phyloP scores from a whole-genome alignment of 352 stramenopile species.

The Phytophthora agathidicida region DNA sequence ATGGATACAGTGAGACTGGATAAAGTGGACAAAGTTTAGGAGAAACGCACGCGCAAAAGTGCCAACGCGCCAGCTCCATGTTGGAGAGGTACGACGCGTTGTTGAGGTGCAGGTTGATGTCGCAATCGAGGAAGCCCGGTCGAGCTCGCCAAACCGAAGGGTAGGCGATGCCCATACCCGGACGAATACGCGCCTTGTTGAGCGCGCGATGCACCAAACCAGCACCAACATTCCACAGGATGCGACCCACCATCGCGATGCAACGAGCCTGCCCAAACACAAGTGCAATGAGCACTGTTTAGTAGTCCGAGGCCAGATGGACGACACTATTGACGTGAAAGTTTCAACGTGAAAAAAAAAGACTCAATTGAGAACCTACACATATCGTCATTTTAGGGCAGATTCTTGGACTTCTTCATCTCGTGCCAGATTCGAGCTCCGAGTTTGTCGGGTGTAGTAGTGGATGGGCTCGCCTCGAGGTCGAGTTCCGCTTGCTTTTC shows the following conservation, averaged over 20 bases:
- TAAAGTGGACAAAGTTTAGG: not conserved
- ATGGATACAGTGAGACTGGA: conserved; percentile 5
- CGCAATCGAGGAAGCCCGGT: conserved; percentile 73
- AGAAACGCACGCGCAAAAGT: conserved; percentile 75
- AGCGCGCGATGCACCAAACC: conserved; percentile 66
- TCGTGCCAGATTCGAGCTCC: conserved; percentile 21
- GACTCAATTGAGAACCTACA: too few species aligned
- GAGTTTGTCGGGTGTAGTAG: conserved; percentile 21
- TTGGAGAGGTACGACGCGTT: conserved; percentile 84
- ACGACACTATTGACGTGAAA: not conserved
- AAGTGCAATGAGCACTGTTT: not conserved
- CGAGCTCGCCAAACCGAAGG: conserved; percentile 76
- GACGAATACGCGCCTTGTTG: conserved; percentile 55
- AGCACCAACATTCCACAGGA: conserved; percentile 76
- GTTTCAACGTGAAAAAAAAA: conserved; percentile 25
- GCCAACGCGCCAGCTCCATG: conserved; percentile 86
- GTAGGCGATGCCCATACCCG: conserved; percentile 68
- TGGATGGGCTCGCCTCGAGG: conserved; percentile 2
- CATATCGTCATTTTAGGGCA: not conserved
- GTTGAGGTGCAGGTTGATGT: conserved; percentile 87
- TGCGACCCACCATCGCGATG: conserved; percentile 66
- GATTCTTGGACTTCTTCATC: conserved; percentile 38
- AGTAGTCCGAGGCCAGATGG: not conserved
- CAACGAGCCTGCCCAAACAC: conserved; percentile 3
- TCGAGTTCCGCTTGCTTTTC: conserved; percentile 16